A percentile compares a stretch with the other conserved stretches of the same genome.
Evolutionary conservation across 73 alveolate species (phyloP).

Genomic region (Tetrahymena elliotti): DNA sequence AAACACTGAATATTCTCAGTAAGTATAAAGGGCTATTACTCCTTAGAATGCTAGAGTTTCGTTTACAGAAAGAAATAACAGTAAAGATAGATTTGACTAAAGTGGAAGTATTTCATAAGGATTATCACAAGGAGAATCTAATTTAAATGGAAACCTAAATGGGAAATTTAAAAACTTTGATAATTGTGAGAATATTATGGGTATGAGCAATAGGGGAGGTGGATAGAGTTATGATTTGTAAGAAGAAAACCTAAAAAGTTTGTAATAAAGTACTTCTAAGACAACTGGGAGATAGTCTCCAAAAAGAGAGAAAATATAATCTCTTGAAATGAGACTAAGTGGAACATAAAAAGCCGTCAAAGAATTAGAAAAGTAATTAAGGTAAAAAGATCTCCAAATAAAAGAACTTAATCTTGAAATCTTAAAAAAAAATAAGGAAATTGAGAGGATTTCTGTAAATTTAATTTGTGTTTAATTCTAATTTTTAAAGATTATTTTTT

Average conservation of each 20-base stretch:
- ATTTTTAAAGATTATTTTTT: not conserved
- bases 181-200: not conserved
- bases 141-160: not conserved
- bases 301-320: not conserved
- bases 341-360: not conserved
- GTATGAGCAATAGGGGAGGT: not conserved
- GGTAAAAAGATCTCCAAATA: not conserved
- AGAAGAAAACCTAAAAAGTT: not conserved
- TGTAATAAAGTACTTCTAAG: not conserved
- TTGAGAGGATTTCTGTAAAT: not conserved
- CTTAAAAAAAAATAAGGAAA: not conserved
- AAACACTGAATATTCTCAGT: not conserved
- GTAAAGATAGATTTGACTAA: not conserved
- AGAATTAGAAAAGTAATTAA: not conserved
- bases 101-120: not conserved
- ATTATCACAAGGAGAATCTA: not conserved
- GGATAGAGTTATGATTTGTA: not conserved
- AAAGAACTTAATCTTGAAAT: not conserved
- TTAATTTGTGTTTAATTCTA: not conserved
- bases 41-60: not conserved
- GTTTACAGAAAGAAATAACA: not conserved
- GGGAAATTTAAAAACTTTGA: not conserved
- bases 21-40: not conserved
- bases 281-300: not conserved
- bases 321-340: not conserved